Evolutionary conservation across 192 early-diverging fungal genomes (phyloP).

Genomic region (Lobulomyces angularis): DNA sequence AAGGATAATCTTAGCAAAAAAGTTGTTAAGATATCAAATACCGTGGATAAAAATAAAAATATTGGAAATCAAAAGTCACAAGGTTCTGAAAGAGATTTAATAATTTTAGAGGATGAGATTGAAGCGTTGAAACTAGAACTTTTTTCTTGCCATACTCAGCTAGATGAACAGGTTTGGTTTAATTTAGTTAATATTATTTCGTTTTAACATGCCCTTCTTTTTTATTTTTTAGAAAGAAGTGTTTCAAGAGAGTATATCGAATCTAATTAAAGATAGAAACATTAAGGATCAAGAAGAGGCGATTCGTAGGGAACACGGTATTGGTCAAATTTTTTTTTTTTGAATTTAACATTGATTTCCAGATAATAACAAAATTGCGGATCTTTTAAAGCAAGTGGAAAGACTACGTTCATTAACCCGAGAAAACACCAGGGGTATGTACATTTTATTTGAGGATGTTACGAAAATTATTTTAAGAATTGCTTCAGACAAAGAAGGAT

Average conservation of each 20-base stretch:
- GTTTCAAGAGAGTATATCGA: slow-evolving; percentile 31
- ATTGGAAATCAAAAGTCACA: background rate
- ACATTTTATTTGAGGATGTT: background rate
- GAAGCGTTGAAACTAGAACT: slow-evolving; percentile 29
- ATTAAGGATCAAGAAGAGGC: slow-evolving; percentile 26
- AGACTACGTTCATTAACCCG: slow-evolving; percentile 27
- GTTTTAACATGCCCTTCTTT: background rate
- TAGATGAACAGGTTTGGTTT: slow-evolving; percentile 33
- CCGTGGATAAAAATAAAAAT: background rate
- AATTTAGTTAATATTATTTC: background rate
- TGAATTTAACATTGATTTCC: too few relatives aligned
- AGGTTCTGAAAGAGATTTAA: slow-evolving; percentile 15
- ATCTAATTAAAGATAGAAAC: slow-evolving; percentile 27
- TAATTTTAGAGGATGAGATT: slow-evolving; percentile 31
- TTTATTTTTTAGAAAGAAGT: slow-evolving; percentile 13
- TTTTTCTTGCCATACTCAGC: slow-evolving; percentile 29
- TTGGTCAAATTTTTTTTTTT: too few relatives aligned
- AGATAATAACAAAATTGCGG: slow-evolving; percentile 26
- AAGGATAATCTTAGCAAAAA: slow-evolving; percentile 27
- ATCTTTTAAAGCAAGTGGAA: slow-evolving; percentile 22
- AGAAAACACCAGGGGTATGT: slow-evolving; percentile 30
- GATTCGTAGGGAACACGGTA: slow-evolving; percentile 22
- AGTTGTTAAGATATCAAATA: slow-evolving; percentile 21
- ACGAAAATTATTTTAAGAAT: slow-evolving; percentile 17
- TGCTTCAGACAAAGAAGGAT: slow-evolving; percentile 36